Base-by-base conservation (phyloP, 2,329 filamentous ascomycete species). In the Epicoccum sorghinum region DNA sequence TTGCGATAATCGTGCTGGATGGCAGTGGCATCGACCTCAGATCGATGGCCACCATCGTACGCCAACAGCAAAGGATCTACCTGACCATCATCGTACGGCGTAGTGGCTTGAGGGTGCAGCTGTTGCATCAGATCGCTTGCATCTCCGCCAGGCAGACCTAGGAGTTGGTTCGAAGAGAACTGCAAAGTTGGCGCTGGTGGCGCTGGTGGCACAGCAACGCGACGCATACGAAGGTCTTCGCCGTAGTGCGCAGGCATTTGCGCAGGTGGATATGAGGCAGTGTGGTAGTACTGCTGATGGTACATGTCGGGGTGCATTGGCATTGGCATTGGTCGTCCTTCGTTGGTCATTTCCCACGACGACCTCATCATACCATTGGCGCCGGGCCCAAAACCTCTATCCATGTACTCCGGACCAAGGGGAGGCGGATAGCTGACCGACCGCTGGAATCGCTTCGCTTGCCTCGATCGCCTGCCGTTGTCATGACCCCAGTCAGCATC, bases 261-360 rank as follows among this genome's bases (percentile, higher is more conserved):
- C 57, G 73, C 66, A 41, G 69, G 75, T 14, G 77, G 78, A 41
- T 80, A 78, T 35, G 80, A 66, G 3, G 74, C 72, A n/a, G 77
- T 75, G 52, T 83, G 80, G 60, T 82, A 81, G 65, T 83, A 84
- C 40, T 82, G 79, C 40, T 82, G 79, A 29, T 78, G 77, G 50
- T 77, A 77, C 43, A 77, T 62, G 37, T 79, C 76, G 14, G 50
- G 47, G 35, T 77, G 72, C 45, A 64, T 62, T 29, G 77, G 77
- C 54, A 76, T 69, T 18, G 81, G 79, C 47, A 80, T 65, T 4
- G 78, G 75, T 50, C 77, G 75, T 23, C 80, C 79, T 36, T 83
- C 81, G 61, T 84, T 82, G 35, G 73, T 77, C 44, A 77, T 75
- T 44, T 82, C 78, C 76, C 82, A 86, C 1, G 79, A 77, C 2